Percentiles rank a stretch among this genome's conserved stretches.
phyloP scores from a whole-genome alignment of 148 eudicot species.

The Dianthus caryophyllus region DNA sequence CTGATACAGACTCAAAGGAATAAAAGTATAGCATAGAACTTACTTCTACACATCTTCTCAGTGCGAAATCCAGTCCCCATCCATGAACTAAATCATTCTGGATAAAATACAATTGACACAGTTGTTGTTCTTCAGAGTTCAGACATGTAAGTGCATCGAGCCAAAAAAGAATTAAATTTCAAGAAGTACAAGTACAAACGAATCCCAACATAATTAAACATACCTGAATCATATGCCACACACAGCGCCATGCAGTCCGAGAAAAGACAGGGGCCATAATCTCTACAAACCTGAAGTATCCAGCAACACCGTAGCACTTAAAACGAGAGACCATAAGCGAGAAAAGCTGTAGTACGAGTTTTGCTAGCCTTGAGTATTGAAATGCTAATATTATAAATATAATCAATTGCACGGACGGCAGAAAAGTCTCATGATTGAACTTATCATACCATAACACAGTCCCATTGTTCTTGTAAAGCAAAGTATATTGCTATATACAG shows the following conservation, averaged over 20 bases:
- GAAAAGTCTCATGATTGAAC: neutral
- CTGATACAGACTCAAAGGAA: no score
- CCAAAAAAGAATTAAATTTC: neutral
- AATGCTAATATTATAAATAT: no score
- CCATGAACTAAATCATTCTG: conserved; percentile 97
- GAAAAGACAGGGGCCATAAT: conserved; percentile 85
- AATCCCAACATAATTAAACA: neutral
- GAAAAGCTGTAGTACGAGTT: no score
- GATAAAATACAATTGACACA: conserved; percentile 8
- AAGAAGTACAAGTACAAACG: neutral
- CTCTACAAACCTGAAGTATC: conserved; percentile 54
- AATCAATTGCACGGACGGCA: neutral
- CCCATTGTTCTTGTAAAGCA: neutral
- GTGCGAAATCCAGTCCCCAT: conserved; percentile 94
- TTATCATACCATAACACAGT: neutral
- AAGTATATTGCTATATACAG: neutral
- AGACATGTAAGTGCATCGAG: conserved; percentile 6
- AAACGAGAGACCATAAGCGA: neutral
- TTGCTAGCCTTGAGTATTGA: no score
- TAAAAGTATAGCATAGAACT: conserved; percentile 15
- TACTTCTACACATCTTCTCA: conserved; percentile 87
- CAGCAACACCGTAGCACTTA: neutral
- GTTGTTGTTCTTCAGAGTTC: neutral
- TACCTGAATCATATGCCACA: conserved; percentile 56
- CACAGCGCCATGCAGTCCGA: conserved; percentile 49